Evolutionary conservation across 2,329 filamentous ascomycete species (phyloP).

Genomic region (Fusarium annulatum): DNA sequence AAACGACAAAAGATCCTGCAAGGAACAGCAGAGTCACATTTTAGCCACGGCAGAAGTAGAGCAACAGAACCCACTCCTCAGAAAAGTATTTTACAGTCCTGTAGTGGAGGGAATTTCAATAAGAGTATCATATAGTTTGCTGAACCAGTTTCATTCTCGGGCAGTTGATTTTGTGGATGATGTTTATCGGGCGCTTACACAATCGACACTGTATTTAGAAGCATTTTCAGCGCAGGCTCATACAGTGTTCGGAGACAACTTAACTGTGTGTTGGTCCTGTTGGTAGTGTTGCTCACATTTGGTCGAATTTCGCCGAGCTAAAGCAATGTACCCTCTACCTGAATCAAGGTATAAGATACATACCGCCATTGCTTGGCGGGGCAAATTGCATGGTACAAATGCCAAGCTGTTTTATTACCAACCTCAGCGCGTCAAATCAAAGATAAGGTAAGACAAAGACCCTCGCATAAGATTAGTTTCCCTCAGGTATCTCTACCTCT

Average conservation of each 20-base stretch:
- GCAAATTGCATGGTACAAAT: conserved; percentile 8
- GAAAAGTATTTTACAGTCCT: not conserved
- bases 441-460: conserved; percentile 15
- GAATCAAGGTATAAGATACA: conserved; percentile 13
- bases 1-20: not conserved
- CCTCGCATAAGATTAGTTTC: conserved; percentile 13
- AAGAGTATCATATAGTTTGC: conserved; percentile 2
- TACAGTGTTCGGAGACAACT: not conserved
- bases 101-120: conserved; percentile 23
- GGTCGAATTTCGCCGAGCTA: not conserved
- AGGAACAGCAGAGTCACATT: conserved; percentile 11
- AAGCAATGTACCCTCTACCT: conserved; percentile 16
- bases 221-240: accelerated
- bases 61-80: not conserved
- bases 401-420: conserved; percentile 29
- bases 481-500: conserved; percentile 2
- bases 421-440: conserved; percentile 14
- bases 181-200: not conserved
- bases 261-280: conserved; percentile 30
- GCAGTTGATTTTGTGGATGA: not conserved
- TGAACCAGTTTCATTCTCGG: conserved; percentile 6
- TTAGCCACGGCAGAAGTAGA: conserved; percentile 3
- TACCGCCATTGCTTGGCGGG: not conserved
- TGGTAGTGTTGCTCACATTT: conserved; percentile 10
- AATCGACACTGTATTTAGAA: conserved; percentile 1